Base-by-base conservation (phyloP, 768 basidiomycete genomes). In the Leccinum subgranulosum region DNA sequence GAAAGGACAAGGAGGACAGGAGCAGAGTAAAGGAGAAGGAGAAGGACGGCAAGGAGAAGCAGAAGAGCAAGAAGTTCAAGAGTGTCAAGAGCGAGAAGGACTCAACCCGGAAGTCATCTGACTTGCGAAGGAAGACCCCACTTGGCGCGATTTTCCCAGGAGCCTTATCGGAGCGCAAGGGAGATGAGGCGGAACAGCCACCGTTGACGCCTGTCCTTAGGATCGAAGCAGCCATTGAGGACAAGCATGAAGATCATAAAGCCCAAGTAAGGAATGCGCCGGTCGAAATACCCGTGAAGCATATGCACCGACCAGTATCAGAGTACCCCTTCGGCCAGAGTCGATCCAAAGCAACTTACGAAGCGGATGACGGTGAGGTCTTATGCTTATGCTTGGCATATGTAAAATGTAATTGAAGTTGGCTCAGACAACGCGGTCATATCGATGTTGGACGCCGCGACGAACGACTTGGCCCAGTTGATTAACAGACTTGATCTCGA, bases 401-500 rank as follows among this genome's bases (percentile, higher is more conserved):
- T 31, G 12, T 6, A 3, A 29, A 33, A 11, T 7, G 3, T 47
- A 12, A n/a, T 49, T 65, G 1, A 60, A 6, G 0, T 51, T 8
- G n/a, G 33, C 17, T 2, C 47, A 73, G 64, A 73, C 4, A 58
- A 60, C 81, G 89, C 80, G 59, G 82, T 83, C 14, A 66, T 90
- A 1, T 88, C 85, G 0, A 79, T 90, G 29, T 74, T 92, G n/a
- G 87, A 87, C 60, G 88, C 88, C 0, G 90, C 88, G 0, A 92
- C 90, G 1, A 84, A 89, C 51, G 90, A 92, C 43, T 79, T 93
- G 4, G 90, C 87, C 0, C 82, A 83, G 55, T 75, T 93, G 4
- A 89, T 93, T 69, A 88, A 86, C 60, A 81, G 81, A n/a, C 77
- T 93, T n/a, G 88, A 92, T 61, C 76, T 93, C 4, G 84, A 90